Evolutionary conservation across 805 yeast genomes (phyloP), one percentile per base, ranked within the genome.

Genomic region (Teunomyces funiuensis): DNA sequence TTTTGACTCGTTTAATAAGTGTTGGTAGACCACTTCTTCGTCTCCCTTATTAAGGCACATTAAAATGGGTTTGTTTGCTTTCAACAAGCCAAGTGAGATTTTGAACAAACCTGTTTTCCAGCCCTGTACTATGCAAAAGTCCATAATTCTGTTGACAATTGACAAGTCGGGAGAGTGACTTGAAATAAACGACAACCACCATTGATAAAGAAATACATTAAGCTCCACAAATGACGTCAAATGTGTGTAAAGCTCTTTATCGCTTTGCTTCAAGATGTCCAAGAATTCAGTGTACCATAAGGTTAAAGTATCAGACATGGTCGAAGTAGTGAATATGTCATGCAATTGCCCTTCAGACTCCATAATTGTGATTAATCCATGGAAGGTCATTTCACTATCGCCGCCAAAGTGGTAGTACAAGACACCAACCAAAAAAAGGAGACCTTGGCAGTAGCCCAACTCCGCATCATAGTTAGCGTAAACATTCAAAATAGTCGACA

Each of bases 381-480:
- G 81, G 59, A 74, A 81, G 13, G 71, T 80, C 50, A 65, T 59
- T 55, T 55, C 69, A 49, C 53, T 33, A 39, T 58, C 61, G 41
- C 53, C 53, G 18, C 57, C 53, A 39, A 66, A 63, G 36, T 65
- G 69, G 49, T 66, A 70, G 44, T 75, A 66, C 28, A 81, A 61
- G 4, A 81, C 79, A 2, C 83, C 85, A 9, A 80, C 84, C 33
- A 81, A 61, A 51, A 82, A 82, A 18, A 82, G 72, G 14, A 82
- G 61, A 5, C 87, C 87, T 56, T 81, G 87, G 55, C 87, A 81
- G 53, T 81, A 81, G 8, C 87, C 87, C 49, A 81, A 75, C 49
- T 80, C 83, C 39, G 73, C 71, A 58, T 81, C 85, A 53, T 78
- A 81, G 47, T 80, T 76, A 37, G 82, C 78, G 51, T 76, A 81